These are phyloP conservation scores for Boletus rubroflammeus DNA, from an alignment of 768 basidiomycete species.

Conservation along the genomic window DNA sequence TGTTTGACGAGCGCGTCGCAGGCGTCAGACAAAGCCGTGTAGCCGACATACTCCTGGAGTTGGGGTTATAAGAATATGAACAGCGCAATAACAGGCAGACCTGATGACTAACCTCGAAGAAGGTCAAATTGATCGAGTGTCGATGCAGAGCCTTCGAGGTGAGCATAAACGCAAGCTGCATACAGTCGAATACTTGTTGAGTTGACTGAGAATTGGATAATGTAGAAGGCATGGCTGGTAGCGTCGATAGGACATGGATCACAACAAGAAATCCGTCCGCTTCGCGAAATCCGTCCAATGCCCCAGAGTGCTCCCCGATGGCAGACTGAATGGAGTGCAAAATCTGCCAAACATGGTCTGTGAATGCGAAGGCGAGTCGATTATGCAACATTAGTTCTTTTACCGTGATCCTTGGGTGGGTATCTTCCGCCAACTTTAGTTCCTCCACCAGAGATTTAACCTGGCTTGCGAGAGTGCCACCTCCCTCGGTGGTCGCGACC, in stretches of 20 bases:
- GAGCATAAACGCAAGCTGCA: conserved; percentile 60
- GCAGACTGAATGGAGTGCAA: conserved; percentile 65
- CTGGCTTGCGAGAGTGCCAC: conserved; percentile 33
- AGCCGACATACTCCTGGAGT: conserved; percentile 50
- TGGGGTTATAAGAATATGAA: not conserved
- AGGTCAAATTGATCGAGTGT: conserved; percentile 52
- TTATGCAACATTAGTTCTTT: conserved; percentile 15
- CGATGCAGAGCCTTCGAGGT: conserved; percentile 60
- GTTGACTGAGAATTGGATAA: conserved; percentile 32
- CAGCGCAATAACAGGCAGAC: conserved; percentile 26
- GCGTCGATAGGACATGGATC: conserved; percentile 66
- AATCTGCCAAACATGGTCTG: conserved; percentile 38
- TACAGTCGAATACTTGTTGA: conserved; percentile 47
- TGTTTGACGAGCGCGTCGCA: conserved; percentile 50
- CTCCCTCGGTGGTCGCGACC: not conserved
- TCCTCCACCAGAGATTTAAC: conserved; percentile 70
- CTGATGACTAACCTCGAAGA: conserved; percentile 58
- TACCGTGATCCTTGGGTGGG: conserved; percentile 52
- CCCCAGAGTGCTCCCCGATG: conserved; percentile 59
- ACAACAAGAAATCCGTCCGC: conserved; percentile 77
- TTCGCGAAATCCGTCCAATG: conserved; percentile 76
- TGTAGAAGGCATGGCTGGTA: conserved; percentile 34
- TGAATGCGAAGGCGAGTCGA: not conserved
- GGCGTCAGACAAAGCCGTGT: conserved; percentile 58
- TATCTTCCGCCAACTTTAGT: conserved; percentile 55